These are phyloP conservation scores for Solanum habrochaites DNA, from an alignment of 257 asterid genomes.

Conservation along the genomic window DNA sequence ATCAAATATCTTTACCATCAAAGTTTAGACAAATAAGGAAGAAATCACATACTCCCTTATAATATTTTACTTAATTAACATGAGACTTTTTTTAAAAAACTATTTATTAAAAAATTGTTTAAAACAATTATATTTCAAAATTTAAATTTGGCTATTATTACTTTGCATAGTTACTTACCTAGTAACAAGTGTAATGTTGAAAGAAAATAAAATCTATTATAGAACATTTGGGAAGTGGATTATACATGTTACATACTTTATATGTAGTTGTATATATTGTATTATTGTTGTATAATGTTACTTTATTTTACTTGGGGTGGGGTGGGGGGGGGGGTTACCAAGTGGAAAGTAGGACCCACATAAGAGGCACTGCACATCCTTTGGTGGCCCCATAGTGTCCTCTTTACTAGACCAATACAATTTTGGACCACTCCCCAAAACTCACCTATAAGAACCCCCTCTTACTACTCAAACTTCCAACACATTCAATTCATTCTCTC, in stretches of 20 bases:
- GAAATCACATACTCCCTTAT: too few species aligned
- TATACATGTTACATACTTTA: not conserved
- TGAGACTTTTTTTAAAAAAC: too few species aligned
- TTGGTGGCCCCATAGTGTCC: constrained; percentile 49
- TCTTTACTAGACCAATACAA: constrained; percentile 46
- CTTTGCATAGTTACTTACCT: too few species aligned
- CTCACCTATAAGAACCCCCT: constrained; percentile 31
- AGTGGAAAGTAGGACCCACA: constrained; percentile 26
- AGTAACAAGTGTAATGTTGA: not conserved
- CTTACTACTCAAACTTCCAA: not conserved
- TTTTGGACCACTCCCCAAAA: constrained; percentile 20
- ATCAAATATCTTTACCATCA: too few species aligned
- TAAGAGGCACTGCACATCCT: constrained; percentile 57
- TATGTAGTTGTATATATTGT: not conserved
- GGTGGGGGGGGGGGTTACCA: constrained; percentile 14
- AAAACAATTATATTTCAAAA: too few species aligned
- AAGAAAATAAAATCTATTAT: not conserved
- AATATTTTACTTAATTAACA: too few species aligned
- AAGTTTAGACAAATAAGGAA: too few species aligned
- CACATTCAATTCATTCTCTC: not conserved
- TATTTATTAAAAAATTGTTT: too few species aligned
- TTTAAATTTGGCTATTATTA: too few species aligned
- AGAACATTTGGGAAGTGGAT: not conserved
- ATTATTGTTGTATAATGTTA: not conserved
- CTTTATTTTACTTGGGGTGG: not conserved